phyloP scores from a whole-genome alignment of 2,329 filamentous ascomycete genomes.

The Volutella citrinella region DNA sequence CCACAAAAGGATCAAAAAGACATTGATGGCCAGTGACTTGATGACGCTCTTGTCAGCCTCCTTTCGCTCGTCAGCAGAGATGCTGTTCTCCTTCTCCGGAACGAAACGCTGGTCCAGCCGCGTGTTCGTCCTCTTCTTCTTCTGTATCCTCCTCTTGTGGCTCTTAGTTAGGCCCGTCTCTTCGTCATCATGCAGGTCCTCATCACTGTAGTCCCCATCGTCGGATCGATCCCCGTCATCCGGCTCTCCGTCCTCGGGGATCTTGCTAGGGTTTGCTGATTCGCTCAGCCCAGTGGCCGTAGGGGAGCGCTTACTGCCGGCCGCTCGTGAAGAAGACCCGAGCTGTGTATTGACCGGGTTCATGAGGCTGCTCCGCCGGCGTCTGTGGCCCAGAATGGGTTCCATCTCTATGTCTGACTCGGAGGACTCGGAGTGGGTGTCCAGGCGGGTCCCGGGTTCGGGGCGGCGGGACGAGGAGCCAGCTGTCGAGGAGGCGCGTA shows the following conservation, averaged over 20 bases:
- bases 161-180: conserved; percentile 80
- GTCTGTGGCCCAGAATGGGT: conserved; percentile 50
- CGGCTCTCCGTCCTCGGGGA: conserved; percentile 41
- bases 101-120: conserved; percentile 68
- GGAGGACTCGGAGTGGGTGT: conserved; percentile 40
- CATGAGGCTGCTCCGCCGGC: conserved; percentile 54
- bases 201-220: conserved; percentile 62
- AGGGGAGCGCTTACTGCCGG: conserved; percentile 19
- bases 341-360: conserved; percentile 32
- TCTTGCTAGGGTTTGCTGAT: conserved; percentile 41
- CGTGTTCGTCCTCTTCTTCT: conserved; percentile 64
- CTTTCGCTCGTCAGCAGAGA: conserved; percentile 70
- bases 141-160: conserved; percentile 66
- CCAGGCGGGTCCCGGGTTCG: conserved; percentile 14
- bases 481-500: too few relatives aligned
- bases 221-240: conserved; percentile 32
- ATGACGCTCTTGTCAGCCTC: conserved; percentile 73
- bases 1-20: conserved; percentile 82
- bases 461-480: conserved; percentile 15
- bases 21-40: conserved; percentile 68
- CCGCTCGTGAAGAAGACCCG: conserved; percentile 25
- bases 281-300: conserved; percentile 21
- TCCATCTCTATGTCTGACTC: conserved; percentile 57
- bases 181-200: conserved; percentile 79
- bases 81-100: conserved; percentile 47